Evolutionary conservation across 2,329 filamentous ascomycete species (phyloP).

Genomic region (Aureobasidium subglaciale): DNA sequence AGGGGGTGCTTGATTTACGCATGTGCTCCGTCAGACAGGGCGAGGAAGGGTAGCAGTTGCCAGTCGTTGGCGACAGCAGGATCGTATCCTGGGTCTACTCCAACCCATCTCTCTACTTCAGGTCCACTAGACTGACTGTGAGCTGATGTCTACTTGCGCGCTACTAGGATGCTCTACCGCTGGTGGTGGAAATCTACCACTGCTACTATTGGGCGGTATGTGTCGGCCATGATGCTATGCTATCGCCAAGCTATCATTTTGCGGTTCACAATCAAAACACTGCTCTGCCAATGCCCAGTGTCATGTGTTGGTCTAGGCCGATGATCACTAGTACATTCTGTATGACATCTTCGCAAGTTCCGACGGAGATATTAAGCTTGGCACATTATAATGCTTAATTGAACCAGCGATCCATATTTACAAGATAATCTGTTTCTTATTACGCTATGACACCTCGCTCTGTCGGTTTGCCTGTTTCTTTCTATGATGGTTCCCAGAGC

Average conservation of each 20-base stretch:
- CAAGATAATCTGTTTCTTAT: neutral
- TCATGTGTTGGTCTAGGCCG: slow-evolving; percentile 4
- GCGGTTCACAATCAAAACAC: neutral
- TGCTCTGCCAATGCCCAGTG: neutral
- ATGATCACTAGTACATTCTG: neutral
- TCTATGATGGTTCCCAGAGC: slow-evolving; percentile 9
- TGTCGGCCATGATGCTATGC: slow-evolving; percentile 15
- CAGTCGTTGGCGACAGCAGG: slow-evolving; percentile 81
- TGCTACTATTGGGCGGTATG: slow-evolving; percentile 38
- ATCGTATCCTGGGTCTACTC: slow-evolving; percentile 64
- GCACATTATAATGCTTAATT: neutral
- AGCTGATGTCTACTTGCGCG: slow-evolving; percentile 4
- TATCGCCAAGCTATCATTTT: slow-evolving; percentile 8
- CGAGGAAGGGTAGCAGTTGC: slow-evolving; percentile 91
- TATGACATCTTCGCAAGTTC: slow-evolving; percentile 8
- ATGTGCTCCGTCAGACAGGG: slow-evolving; percentile 90
- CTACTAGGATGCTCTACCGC: slow-evolving; percentile 26
- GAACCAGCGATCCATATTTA: neutral
- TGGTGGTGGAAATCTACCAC: slow-evolving; percentile 50
- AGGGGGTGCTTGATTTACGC: slow-evolving; percentile 51
- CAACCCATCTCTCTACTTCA: slow-evolving; percentile 90
- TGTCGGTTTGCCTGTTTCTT: slow-evolving; percentile 8
- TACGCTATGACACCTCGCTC: neutral
- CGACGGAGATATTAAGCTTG: neutral
- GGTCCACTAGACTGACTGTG: slow-evolving; percentile 56